phyloP scores from a whole-genome alignment of 73 alveolate genomes.

The Stentor roeselii region DNA sequence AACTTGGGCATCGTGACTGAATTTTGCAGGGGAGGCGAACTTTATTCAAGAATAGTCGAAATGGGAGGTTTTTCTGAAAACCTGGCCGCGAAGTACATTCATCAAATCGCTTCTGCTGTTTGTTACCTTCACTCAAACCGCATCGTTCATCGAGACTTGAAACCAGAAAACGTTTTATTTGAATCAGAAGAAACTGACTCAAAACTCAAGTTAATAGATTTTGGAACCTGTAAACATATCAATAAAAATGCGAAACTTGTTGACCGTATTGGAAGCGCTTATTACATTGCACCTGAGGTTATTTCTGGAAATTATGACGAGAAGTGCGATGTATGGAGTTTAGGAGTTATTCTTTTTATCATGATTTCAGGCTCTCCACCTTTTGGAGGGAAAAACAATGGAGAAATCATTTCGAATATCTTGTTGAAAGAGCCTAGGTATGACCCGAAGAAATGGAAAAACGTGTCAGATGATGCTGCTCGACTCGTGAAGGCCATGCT shows the following conservation, averaged over 20 bases:
- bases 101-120: conserved; percentile 58
- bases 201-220: conserved; percentile 66
- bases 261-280: conserved; percentile 54
- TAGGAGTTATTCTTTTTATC: conserved; percentile 73
- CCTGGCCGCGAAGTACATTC: conserved; percentile 62
- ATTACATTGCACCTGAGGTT: conserved; percentile 85
- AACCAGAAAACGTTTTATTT: conserved; percentile 74
- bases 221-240: conserved; percentile 42
- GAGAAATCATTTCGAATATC: conserved; percentile 22
- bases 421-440: neutral
- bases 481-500: conserved; percentile 53
- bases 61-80: conserved; percentile 53
- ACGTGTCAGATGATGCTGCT: conserved; percentile 48
- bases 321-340: conserved; percentile 80
- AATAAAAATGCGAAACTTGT: neutral
- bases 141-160: conserved; percentile 76
- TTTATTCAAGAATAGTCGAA: conserved; percentile 44
- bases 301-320: conserved; percentile 57
- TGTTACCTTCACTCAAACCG: conserved; percentile 67
- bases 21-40: conserved; percentile 66
- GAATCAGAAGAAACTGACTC: conserved; percentile 38
- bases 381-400: conserved; percentile 55
- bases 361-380: conserved; percentile 80
- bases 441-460: conserved; percentile 56
- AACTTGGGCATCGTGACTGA: conserved; percentile 68